Conservation (phyloP, 805 yeast species). For the Metschnikowia gelsemii region DNA sequence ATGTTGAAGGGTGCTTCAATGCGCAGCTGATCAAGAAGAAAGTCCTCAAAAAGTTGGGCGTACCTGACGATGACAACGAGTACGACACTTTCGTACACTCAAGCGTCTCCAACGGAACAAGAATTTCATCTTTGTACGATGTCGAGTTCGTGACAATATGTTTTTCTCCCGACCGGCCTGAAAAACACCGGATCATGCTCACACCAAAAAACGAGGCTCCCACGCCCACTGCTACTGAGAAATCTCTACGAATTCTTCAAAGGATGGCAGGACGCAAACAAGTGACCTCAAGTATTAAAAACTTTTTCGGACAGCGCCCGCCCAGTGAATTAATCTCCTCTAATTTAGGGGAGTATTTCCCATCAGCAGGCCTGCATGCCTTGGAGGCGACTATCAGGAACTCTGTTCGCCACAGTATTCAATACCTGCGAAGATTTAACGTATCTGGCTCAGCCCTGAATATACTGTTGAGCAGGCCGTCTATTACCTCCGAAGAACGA, state of each 20-base stretch:
- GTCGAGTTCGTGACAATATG: slow-evolving; percentile 81
- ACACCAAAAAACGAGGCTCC: slow-evolving; percentile 68
- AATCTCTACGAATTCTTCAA: slow-evolving; percentile 48
- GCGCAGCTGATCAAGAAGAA: slow-evolving; percentile 75
- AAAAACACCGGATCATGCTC: slow-evolving; percentile 67
- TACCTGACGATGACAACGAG: slow-evolving; percentile 41
- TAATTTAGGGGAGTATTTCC: slow-evolving; percentile 87
- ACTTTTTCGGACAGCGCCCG: slow-evolving; percentile 84
- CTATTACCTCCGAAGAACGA: slow-evolving; percentile 19
- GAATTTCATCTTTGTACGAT: slow-evolving; percentile 56
- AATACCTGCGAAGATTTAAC: slow-evolving; percentile 47
- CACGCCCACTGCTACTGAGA: slow-evolving; percentile 54
- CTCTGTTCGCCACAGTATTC: slow-evolving; percentile 75
- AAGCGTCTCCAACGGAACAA: slow-evolving; percentile 16
- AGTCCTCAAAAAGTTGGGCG: slow-evolving; percentile 58
- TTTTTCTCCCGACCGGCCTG: slow-evolving; percentile 68
- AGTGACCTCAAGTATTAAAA: slow-evolving; percentile 32
- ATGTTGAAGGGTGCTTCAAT: slow-evolving; percentile 75
- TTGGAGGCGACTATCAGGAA: slow-evolving; percentile 79
- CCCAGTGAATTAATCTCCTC: slow-evolving; percentile 89
- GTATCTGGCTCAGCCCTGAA: slow-evolving; percentile 17
- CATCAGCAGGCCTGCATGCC: slow-evolving; percentile 69
- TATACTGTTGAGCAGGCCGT: slow-evolving; percentile 21
- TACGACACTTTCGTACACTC: slow-evolving; percentile 65
- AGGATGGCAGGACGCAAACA: slow-evolving; percentile 20